These are phyloP conservation scores for Backusella circina DNA, from an alignment of 192 early-diverging fungal genomes.

Conservation along the genomic window DNA sequence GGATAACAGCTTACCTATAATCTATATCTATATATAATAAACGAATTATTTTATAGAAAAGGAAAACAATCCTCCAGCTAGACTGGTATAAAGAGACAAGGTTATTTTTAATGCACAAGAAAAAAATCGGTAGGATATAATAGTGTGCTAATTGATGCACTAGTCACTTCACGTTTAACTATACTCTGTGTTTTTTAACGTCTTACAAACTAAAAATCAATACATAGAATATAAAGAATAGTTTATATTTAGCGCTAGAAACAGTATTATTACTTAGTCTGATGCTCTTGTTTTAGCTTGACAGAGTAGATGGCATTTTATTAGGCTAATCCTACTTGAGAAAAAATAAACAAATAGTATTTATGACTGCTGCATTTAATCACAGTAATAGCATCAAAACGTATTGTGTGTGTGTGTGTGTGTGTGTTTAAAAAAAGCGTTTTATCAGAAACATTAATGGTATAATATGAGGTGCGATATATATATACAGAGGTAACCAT, in stretches of 20 bases:
- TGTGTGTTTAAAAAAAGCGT: too few relatives aligned
- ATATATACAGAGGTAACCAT: too few relatives aligned
- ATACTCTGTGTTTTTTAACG: neutral
- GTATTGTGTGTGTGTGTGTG: too few relatives aligned
- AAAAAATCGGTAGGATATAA: neutral
- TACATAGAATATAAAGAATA: neutral
- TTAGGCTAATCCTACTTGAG: neutral
- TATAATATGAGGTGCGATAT: too few relatives aligned
- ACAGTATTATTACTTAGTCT: neutral
- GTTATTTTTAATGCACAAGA: neutral
- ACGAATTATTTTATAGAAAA: neutral
- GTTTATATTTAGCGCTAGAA: neutral
- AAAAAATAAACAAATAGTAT: neutral
- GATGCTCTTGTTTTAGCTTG: neutral
- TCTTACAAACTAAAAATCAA: neutral
- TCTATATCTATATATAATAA: neutral
- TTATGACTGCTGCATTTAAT: neutral
- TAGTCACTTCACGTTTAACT: neutral
- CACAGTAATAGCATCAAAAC: neutral
- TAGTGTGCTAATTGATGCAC: neutral
- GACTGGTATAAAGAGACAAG: neutral
- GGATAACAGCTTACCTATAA: too few relatives aligned
- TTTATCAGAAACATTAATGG: too few relatives aligned
- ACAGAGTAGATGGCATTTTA: neutral
- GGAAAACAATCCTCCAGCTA: neutral